Evolutionary conservation across 495 filamentous ascomycete genomes (phyloP), one percentile per base, ranked within the genome.

Genomic region (Penicillium goetzii): DNA sequence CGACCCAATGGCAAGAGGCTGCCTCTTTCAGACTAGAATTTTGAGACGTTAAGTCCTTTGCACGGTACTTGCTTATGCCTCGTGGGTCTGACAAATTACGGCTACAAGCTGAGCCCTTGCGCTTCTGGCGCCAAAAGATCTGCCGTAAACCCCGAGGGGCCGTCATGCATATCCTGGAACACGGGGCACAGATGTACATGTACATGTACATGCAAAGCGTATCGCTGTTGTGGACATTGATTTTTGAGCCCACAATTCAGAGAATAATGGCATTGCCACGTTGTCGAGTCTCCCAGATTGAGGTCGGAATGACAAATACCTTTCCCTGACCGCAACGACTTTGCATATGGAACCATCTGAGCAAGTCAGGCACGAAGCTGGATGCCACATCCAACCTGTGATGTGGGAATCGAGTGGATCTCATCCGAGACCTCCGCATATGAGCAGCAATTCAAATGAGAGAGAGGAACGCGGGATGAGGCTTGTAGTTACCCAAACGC

Each of bases 111-210:
- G 55, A 60, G 19, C 17, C 62, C 59, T 40, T 51, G 58, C 54
- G 54, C 51, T 33, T 51, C 51, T 45, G 56, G 60, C 67, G 63
- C 60, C 63, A 49, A 65, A 62, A 33, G 60, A 63, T 61, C 59
- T 28, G 32, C 55, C 62, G 21, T 32, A 38, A 34, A 30, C 30
- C 17, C 28, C 36, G 30, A 51, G 17, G 21, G 26, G 17, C 49
- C 33, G 33, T 59, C 63, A 4, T 66, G 60, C 63, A 66, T 69
- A 61, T 66, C 67, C 67, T 66, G 67, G 63, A 59, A 66, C 60
- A 54, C 41, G 45, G 55, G 21, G 60, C 49, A 56, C 63, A 65
- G 53, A 34, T 56, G n/a, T 41, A 36, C 47, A 25, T 30, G 41
- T 11, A 45, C 28, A 30, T 30, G 9, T 21, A 2, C 8, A 36